phyloP scores from a whole-genome alignment of 305 asterid genomes.

The Striga hermonthica region DNA sequence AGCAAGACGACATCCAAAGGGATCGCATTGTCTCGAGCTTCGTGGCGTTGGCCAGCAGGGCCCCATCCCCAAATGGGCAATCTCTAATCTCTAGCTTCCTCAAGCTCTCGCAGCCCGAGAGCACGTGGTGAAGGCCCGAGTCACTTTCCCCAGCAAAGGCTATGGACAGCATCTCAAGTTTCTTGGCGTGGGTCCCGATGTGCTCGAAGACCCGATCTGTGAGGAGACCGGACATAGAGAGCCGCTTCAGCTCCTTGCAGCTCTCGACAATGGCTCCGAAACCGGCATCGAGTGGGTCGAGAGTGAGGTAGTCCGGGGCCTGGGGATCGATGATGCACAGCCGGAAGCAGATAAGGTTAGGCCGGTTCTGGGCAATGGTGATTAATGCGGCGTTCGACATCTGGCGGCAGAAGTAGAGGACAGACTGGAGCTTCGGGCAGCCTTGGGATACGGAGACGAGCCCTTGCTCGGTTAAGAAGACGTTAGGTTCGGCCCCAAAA shows the following conservation, averaged over 20 bases:
- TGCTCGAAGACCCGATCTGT: slow-evolving; percentile 73
- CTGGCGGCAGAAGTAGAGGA: slow-evolving; percentile 82
- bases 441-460: slow-evolving; percentile 84
- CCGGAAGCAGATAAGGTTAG: slow-evolving; percentile 64
- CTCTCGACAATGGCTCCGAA: slow-evolving; percentile 79
- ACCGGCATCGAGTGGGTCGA: slow-evolving; percentile 74
- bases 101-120: slow-evolving; percentile 83
- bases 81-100: slow-evolving; percentile 88
- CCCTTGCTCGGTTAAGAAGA: slow-evolving; percentile 76
- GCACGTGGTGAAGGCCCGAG: slow-evolving; percentile 72
- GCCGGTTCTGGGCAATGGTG: slow-evolving; percentile 66
- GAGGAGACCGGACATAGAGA: slow-evolving; percentile 77
- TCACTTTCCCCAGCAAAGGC: slow-evolving; percentile 92
- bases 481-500: slow-evolving; percentile 58
- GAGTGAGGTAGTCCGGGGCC: slow-evolving; percentile 68
- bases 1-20: slow-evolving; percentile 99
- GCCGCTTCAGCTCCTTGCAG: slow-evolving; percentile 70
- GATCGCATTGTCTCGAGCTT: slow-evolving; percentile 98
- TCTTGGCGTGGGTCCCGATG: slow-evolving; percentile 76
- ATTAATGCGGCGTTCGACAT: slow-evolving; percentile 79
- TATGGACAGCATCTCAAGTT: slow-evolving; percentile 83
- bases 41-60: slow-evolving; percentile 79
- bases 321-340: slow-evolving; percentile 73
- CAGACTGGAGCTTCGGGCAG: slow-evolving; percentile 85
- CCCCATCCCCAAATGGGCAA: slow-evolving; percentile 85